Percentiles rank a stretch among this genome's conserved stretches.
These are phyloP conservation scores for Casuarina glauca DNA, from an alignment of 306 rosid species.

Conservation along the genomic window DNA sequence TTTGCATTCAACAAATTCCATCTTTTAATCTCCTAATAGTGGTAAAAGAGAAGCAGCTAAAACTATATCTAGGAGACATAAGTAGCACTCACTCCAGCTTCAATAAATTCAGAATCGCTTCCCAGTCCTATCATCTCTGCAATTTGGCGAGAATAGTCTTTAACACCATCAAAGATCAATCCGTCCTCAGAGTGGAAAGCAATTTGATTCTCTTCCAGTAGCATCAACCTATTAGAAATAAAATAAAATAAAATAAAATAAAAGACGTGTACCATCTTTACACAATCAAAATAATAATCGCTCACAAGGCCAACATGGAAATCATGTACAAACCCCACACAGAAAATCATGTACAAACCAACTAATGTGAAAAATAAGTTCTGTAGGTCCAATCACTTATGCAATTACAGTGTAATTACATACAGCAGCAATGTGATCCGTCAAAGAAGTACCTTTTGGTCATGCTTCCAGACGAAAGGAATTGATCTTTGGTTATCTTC, in stretches of 20 bases:
- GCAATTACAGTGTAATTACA: slow-evolving; percentile 9
- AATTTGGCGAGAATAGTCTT: slow-evolving; percentile 89
- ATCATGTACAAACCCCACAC: neutral
- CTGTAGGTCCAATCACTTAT: slow-evolving; percentile 4
- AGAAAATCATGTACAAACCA: slow-evolving; percentile 4
- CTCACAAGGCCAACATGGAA: slow-evolving; percentile 17
- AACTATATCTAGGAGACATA: slow-evolving; percentile 1
- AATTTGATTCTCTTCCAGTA: slow-evolving; percentile 97
- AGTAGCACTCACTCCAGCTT: slow-evolving; percentile 76
- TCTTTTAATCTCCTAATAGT: slow-evolving; percentile 22
- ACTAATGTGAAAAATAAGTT: slow-evolving; percentile 5
- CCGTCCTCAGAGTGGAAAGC: slow-evolving; percentile 97
- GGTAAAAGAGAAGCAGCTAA: slow-evolving; percentile 15
- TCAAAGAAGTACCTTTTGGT: slow-evolving; percentile 76
- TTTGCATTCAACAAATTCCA: slow-evolving; percentile 3
- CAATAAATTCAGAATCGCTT: slow-evolving; percentile 72
- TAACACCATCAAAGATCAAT: slow-evolving; percentile 73
- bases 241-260: slow-evolving; percentile 9
- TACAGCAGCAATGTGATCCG: slow-evolving; percentile 11
- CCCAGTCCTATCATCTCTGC: slow-evolving; percentile 95
- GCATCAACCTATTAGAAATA: slow-evolving; percentile 63
- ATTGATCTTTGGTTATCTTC: slow-evolving; percentile 94
- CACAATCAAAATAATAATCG: slow-evolving; percentile 13
- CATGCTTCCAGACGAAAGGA: slow-evolving; percentile 98
- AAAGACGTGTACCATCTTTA: neutral